These are phyloP conservation scores for Lasiosphaeris hirsuta DNA, from an alignment of 495 filamentous ascomycete genomes.

Conservation along the genomic window DNA sequence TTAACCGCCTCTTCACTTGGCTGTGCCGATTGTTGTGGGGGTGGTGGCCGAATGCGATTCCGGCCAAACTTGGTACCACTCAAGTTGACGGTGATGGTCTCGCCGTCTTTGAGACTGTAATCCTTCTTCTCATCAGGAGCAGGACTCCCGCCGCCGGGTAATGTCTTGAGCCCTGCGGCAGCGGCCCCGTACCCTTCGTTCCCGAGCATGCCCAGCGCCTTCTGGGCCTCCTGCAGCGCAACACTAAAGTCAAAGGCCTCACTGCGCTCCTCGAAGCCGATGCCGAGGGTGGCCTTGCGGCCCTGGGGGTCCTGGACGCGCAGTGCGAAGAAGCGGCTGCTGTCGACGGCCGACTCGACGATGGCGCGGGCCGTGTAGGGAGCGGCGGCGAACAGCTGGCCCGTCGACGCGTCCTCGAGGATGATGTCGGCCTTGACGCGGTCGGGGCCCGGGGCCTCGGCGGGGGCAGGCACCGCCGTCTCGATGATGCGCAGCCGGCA, in stretches of 20 bases:
- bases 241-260: constrained; percentile 81
- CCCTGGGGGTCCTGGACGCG: constrained; percentile 69
- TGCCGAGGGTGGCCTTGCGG: constrained; percentile 70
- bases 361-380: constrained; percentile 58
- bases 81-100: constrained; percentile 79
- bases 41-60: constrained; percentile 22
- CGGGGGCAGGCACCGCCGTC: constrained; percentile 51
- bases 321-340: constrained; percentile 74
- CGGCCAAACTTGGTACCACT: constrained; percentile 50
- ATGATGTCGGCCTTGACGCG: constrained; percentile 66
- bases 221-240: constrained; percentile 69
- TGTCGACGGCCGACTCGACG: constrained; percentile 72
- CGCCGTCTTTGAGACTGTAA: constrained; percentile 76
- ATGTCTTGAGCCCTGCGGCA: no score
- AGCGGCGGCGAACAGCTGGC: constrained; percentile 74
- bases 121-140: constrained; percentile 24
- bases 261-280: constrained; percentile 80
- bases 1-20: constrained; percentile 15
- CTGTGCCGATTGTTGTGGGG: constrained; percentile 16
- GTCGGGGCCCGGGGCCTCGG: constrained; percentile 35
- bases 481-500: constrained; percentile 76
- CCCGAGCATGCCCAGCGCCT: constrained; percentile 47
- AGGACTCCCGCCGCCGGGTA: no score
- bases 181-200: constrained; percentile 9
- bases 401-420: constrained; percentile 66